Percentiles rank a stretch among this genome's conserved stretches.
These are phyloP conservation scores for Ceratocystis destructans DNA, from an alignment of 2,329 filamentous ascomycete genomes.

Conservation along the genomic window DNA sequence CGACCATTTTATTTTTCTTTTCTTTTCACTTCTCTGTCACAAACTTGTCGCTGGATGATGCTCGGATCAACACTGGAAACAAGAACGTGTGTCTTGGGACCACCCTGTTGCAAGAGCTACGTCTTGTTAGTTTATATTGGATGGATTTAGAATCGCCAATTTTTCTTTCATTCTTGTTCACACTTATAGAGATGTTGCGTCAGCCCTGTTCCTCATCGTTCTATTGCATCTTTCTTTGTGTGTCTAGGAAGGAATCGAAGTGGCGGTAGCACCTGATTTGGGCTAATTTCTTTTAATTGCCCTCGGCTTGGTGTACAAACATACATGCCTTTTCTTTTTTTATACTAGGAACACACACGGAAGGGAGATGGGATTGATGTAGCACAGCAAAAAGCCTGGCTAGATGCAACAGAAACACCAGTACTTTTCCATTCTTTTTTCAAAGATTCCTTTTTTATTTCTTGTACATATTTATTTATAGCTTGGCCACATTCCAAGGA, in stretches of 20 bases:
- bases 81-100: neutral
- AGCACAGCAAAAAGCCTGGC: neutral
- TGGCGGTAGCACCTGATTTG: neutral
- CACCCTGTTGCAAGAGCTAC: neutral
- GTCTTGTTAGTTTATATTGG: neutral
- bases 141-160: slow-evolving; percentile 4
- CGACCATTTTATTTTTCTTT: slow-evolving; percentile 6
- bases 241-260: neutral
- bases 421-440: neutral
- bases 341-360: neutral
- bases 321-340: neutral
- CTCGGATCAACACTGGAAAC: neutral
- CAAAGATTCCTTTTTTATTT: neutral
- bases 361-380: neutral
- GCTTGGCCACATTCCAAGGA: neutral
- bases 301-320: neutral
- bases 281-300: neutral
- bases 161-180: slow-evolving; percentile 4
- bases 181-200: slow-evolving; percentile 3
- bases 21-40: slow-evolving; percentile 3
- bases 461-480: neutral
- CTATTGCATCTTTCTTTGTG: neutral
- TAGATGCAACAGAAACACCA: neutral
- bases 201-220: neutral
- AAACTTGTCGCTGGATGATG: neutral